These are phyloP conservation scores for Aphanomyces euteiches DNA, from an alignment of 352 stramenopile species.

Conservation along the genomic window DNA sequence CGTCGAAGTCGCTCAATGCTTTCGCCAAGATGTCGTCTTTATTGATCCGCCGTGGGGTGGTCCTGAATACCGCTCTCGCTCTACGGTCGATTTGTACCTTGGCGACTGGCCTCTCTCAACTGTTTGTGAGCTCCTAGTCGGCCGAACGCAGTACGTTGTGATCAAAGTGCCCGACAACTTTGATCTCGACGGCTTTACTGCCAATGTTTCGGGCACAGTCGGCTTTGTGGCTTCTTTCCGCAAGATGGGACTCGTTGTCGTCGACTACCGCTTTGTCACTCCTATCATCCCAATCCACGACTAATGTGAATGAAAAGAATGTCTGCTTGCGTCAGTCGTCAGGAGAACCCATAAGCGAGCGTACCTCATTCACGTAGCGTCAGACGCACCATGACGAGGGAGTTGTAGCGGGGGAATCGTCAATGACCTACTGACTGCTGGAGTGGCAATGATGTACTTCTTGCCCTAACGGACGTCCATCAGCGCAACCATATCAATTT, in stretches of 20 bases:
- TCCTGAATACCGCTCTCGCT: conserved; percentile 71
- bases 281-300: neutral
- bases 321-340: too few species aligned
- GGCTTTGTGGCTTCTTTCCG: conserved; percentile 61
- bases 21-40: conserved; percentile 57
- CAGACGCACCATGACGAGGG: too few species aligned
- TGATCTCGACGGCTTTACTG: conserved; percentile 65
- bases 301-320: too few species aligned
- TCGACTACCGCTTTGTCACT: conserved; percentile 43
- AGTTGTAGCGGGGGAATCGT: too few species aligned
- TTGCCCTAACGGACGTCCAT: too few species aligned
- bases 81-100: conserved; percentile 67
- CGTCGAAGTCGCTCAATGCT: conserved; percentile 30
- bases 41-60: conserved; percentile 80
- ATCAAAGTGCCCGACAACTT: conserved; percentile 83
- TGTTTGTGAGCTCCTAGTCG: conserved; percentile 52
- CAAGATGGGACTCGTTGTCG: conserved; percentile 73
- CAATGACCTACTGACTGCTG: too few species aligned
- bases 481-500: too few species aligned
- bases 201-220: conserved; percentile 52
- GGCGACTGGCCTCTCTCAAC: conserved; percentile 56
- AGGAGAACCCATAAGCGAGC: too few species aligned
- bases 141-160: conserved; percentile 52
- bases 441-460: too few species aligned
- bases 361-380: too few species aligned